Base-by-base conservation (phyloP, 1,139 yeast genomes). In the Yamadazyma buinensis region DNA sequence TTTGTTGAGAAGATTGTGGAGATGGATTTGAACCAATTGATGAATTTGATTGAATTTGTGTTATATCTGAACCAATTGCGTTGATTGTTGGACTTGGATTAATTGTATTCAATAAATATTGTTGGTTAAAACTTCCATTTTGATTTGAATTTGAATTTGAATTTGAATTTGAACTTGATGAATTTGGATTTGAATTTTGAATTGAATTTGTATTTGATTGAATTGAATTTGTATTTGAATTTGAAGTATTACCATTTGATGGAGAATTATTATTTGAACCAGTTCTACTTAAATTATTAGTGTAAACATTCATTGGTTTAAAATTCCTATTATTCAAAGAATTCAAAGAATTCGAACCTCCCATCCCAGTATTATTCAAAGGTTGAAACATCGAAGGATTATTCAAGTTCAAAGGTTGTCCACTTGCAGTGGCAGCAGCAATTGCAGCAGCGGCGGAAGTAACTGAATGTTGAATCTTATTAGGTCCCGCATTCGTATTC, bases 361-460 rank as follows among this genome's bases (percentile, higher is more conserved):
- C 14, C 7, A 7, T 7, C 12, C 18, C 23, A 5, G 19, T 5
- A n/a, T 21, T 25, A 23, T 33, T 29, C 15, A 13, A 23, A 5
- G 13, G 21, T 34, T 51, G 54, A 28, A 28, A 35, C 26, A 35
- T 26, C 10, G 32, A 28, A n/a, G n/a, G n/a, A n/a, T 25, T 31
- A 39, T 48, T 57, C 44, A 66, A 48, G 41, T 61, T 67, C 47
- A 68, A 58, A 2, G 74, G 71, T 42, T 67, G 74, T 1, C 75
- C 75, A 42, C 72, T 63, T 5, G 75, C 75, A n/a, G 75, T 69
- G n/a, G 75, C 75, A 4, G 75, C 73, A 1, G 75, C 75, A 33
- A 68, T 67, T 3, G 74, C 75, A 6, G 74, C 73, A 2, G 74
- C 74, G 0, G 75, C 65, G n/a, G 70, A 57, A 40, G 67, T 67